These are phyloP conservation scores for Pyronema omphalodes DNA, from an alignment of 495 filamentous ascomycete genomes.

Conservation along the genomic window DNA sequence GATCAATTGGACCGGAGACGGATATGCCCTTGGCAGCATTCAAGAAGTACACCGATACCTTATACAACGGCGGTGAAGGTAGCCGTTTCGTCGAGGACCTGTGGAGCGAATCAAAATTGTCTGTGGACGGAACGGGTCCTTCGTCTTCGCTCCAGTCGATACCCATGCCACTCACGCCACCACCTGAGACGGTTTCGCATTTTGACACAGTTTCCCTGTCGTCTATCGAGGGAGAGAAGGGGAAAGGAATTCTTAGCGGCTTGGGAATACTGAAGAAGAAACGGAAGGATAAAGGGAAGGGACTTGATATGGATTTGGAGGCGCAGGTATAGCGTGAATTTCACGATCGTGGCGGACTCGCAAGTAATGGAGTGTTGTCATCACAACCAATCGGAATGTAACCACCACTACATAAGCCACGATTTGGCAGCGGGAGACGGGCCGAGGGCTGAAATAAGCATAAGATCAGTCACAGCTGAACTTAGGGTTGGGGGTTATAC, in stretches of 20 bases:
- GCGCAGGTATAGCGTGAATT: slow-evolving; percentile 3
- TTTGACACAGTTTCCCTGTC: background rate
- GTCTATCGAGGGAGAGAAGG: background rate
- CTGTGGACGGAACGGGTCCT: background rate
- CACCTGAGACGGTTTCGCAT: slow-evolving; percentile 1
- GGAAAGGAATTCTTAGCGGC: background rate
- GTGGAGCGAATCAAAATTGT: background rate
- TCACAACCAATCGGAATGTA: too few species aligned
- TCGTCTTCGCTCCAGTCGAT: background rate
- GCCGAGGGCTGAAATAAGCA: too few species aligned
- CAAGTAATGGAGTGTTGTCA: too few species aligned
- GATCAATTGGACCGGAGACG: background rate
- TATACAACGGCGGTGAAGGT: background rate
- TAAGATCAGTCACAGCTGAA: too few species aligned
- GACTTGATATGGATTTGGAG: slow-evolving; percentile 6
- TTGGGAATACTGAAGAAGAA: background rate
- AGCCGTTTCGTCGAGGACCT: background rate
- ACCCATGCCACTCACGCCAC: background rate
- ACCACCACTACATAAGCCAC: too few species aligned
- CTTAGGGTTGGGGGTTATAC: too few species aligned
- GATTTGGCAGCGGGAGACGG: too few species aligned
- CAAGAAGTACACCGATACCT: slow-evolving; percentile 8
- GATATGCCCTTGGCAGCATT: slow-evolving; percentile 3
- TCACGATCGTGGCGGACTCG: too few species aligned
- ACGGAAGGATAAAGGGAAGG: slow-evolving; percentile 1